Percentiles rank a stretch among this genome's conserved stretches.
Conservation (phyloP, 176 grass and related monocot species). For the Puccinellia tenuiflora region DNA sequence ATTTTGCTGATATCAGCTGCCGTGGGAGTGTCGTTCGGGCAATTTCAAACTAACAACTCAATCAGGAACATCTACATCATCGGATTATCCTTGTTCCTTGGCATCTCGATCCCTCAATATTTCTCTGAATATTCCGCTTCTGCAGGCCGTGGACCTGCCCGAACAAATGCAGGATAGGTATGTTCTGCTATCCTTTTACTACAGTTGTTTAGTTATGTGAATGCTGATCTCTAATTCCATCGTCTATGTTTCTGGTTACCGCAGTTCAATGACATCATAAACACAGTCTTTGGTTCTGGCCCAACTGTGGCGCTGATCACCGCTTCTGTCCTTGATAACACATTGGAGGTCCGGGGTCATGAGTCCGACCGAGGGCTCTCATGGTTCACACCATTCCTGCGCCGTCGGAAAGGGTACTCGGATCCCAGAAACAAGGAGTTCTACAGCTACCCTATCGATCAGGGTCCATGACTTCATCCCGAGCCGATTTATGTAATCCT, state of each 20-base stretch:
- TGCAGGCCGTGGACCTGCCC: conserved; percentile 51
- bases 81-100: conserved; percentile 76
- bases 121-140: conserved; percentile 73
- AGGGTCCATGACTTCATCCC: conserved; percentile 48
- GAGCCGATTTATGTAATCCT: conserved; percentile 34
- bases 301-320: conserved; percentile 57
- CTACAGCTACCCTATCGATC: conserved; percentile 75
- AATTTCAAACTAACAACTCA: conserved; percentile 68
- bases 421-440: conserved; percentile 75
- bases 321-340: conserved; percentile 56
- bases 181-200: not conserved
- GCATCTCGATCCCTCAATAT: conserved; percentile 86
- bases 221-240: not conserved
- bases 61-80: conserved; percentile 63
- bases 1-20: conserved; percentile 45
- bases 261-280: conserved; percentile 95
- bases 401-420: conserved; percentile 5
- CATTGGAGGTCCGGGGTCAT: conserved; percentile 28
- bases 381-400: conserved; percentile 59
- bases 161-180: conserved; percentile 95
- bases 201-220: not conserved
- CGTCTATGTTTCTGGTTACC: not conserved
- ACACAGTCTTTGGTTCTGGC: conserved; percentile 68
- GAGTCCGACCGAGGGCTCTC: conserved; percentile 62
- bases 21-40: conserved; percentile 76